Base-by-base conservation (phyloP, 441 rosid genomes). In the Pelargonium australe region DNA sequence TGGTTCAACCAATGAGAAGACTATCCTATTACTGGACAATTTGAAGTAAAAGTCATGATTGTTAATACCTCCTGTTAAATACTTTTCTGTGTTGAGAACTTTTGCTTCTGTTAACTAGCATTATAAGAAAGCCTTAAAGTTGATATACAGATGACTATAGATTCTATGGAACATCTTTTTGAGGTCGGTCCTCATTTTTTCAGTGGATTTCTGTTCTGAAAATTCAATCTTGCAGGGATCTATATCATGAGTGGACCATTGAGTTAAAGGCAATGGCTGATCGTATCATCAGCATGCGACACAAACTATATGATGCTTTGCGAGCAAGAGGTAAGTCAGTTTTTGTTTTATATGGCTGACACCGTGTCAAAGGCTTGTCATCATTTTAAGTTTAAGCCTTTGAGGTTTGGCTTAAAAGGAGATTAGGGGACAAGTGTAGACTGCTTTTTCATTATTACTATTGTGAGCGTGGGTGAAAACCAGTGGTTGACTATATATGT, bases 261-360 rank as follows among this genome's bases (percentile, higher is more conserved):
- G 99, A 94, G 76, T 79, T 91, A 85, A 91, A 91, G 74, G 89
- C 88, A n/a, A 89, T 94, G 99, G 96, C 96, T 66, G 96, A 89
- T 78, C 96, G 97, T 63, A 86, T 94, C 66, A 86, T 84, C 72
- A 84, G 84, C 84, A 88, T 94, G 93, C 89, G 99, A 9, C 88
- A 75, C 41, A 84, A 86, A 82, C 94, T 91, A 23, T 90, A 77
- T 61, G 86, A 85, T 75, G 96, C 97, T 40, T 68, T 95, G 78
- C 72, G 71, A 66, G 65, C 79, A 72, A 85, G 86, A 82, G 94
- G 96, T 89, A 74, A 67, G 66, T 63, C 23, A 12, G 4, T 19
- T 10, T 41, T 47, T 40, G 25, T 14, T 16, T 34, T 61, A 66
- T 28, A 9, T 6, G 44, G 28, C 14, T 17, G 13, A 7, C 62